Conservation (phyloP, 2,329 filamentous ascomycete genomes). For the Scolecobasidium constrictum region DNA sequence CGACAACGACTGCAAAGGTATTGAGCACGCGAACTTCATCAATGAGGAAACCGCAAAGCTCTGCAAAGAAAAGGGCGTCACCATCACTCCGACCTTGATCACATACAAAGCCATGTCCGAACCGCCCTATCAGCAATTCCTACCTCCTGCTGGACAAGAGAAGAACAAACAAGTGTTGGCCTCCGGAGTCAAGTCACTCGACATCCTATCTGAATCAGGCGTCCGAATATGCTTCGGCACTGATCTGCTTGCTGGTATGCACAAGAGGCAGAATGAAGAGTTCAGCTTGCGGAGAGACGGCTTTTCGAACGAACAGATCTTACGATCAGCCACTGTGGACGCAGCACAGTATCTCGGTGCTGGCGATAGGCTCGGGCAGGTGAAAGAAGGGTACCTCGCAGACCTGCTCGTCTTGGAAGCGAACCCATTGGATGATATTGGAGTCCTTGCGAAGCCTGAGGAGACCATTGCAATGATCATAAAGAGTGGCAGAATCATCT, state of each 20-base stretch:
- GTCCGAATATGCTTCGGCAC: not conserved
- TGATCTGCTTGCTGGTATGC: slow-evolving; percentile 2
- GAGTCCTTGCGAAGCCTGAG: slow-evolving; percentile 38
- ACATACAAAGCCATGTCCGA: slow-evolving; percentile 1
- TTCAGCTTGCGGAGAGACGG: not conserved
- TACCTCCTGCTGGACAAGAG: not conserved
- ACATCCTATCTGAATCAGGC: not conserved
- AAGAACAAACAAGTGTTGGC: not conserved
- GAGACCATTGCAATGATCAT: slow-evolving; percentile 39
- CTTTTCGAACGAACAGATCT: not conserved
- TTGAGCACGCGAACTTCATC: not conserved
- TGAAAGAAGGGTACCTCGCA: slow-evolving; percentile 39
- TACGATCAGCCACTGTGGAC: not conserved
- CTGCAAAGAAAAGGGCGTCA: not conserved
- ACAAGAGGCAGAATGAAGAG: not conserved
- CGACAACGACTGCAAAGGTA: not conserved
- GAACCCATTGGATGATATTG: slow-evolving; percentile 46
- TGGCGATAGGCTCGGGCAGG: slow-evolving; percentile 20
- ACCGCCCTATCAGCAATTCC: not conserved
- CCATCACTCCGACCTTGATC: not conserved
- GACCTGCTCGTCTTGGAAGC: slow-evolving; percentile 42
- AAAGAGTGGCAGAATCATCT: slow-evolving; percentile 42
- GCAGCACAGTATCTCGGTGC: not conserved
- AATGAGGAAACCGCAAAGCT: not conserved
- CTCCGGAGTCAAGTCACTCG: not conserved